phyloP scores from a whole-genome alignment of 2,329 filamentous ascomycete species.

The Keithomyces neogunnii region DNA sequence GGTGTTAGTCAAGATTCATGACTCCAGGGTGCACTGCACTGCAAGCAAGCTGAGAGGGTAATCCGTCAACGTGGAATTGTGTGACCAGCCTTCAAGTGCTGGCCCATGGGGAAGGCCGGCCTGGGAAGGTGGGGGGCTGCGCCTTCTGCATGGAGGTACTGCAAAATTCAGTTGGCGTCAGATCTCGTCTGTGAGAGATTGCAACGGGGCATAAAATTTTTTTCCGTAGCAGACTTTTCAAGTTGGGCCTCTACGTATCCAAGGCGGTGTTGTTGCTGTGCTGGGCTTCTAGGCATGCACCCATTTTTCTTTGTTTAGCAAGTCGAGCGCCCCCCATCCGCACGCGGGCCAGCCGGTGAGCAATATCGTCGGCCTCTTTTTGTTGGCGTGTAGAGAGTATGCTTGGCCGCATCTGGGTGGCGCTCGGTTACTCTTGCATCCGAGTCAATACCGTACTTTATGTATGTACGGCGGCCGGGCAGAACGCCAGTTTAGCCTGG shows the following conservation, averaged over 20 bases:
- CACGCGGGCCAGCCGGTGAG: too few species aligned
- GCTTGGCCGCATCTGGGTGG: not conserved
- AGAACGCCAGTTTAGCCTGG: not conserved
- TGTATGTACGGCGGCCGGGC: not conserved
- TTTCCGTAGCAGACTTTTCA: not conserved
- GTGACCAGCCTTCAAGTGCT: not conserved
- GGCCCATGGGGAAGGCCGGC: not conserved
- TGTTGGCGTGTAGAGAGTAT: not conserved
- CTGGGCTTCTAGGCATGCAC: too few species aligned
- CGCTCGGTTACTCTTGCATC: not conserved
- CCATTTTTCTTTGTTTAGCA: not conserved
- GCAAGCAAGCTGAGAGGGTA: too few species aligned
- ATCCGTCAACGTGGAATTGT: too few species aligned
- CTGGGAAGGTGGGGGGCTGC: conserved; percentile 1
- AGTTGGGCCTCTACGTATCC: too few species aligned
- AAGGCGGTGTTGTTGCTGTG: too few species aligned
- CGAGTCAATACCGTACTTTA: not conserved
- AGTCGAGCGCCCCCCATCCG: too few species aligned
- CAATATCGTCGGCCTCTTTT: not conserved
- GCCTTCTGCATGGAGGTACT: not conserved
- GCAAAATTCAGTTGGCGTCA: conserved; percentile 2
- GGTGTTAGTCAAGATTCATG: too few species aligned
- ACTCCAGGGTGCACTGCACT: too few species aligned
- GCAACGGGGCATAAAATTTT: not conserved
- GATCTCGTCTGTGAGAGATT: not conserved